phyloP scores from a whole-genome alignment of 2,329 filamentous ascomycete genomes.

The Xylariaceae sp. region DNA sequence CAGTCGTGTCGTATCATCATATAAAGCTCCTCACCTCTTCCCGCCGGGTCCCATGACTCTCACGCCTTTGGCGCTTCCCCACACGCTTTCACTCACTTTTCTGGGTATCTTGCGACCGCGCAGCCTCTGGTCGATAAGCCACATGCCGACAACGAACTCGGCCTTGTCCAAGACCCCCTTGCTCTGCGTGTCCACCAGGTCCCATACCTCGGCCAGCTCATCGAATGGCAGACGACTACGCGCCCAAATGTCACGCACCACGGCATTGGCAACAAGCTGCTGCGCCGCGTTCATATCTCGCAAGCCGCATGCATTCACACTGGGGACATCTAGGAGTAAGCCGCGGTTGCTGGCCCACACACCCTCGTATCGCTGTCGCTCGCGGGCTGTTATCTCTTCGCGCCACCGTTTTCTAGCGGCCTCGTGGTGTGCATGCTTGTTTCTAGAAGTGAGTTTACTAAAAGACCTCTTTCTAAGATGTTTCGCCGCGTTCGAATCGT shows the following conservation, averaged over 20 bases:
- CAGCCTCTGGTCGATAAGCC: slow-evolving; percentile 76
- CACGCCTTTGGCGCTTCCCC: slow-evolving; percentile 59
- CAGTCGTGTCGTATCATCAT: neutral
- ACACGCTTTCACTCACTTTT: slow-evolving; percentile 67
- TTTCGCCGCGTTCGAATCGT: slow-evolving; percentile 43
- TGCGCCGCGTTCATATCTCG: slow-evolving; percentile 35
- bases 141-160: slow-evolving; percentile 79
- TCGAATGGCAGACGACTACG: slow-evolving; percentile 62
- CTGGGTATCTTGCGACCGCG: slow-evolving; percentile 71
- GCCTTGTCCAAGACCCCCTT: slow-evolving; percentile 56
- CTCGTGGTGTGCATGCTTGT: slow-evolving; percentile 71
- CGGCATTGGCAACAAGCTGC: slow-evolving; percentile 59
- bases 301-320: slow-evolving; percentile 5
- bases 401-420: slow-evolving; percentile 71
- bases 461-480: slow-evolving; percentile 48
- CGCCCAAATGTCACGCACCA: slow-evolving; percentile 70
- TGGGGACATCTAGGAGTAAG: slow-evolving; percentile 35
- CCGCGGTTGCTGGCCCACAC: slow-evolving; percentile 81
- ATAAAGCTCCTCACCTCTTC: slow-evolving; percentile 8
- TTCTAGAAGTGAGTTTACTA: slow-evolving; percentile 41
- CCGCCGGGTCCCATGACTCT: slow-evolving; percentile 30
- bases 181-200: slow-evolving; percentile 58
- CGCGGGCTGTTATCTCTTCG: slow-evolving; percentile 64
- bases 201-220: slow-evolving; percentile 71
- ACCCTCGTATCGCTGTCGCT: slow-evolving; percentile 76